phyloP scores from a whole-genome alignment of 2,329 filamentous ascomycete species.

The Epicoccum sorghinum region DNA sequence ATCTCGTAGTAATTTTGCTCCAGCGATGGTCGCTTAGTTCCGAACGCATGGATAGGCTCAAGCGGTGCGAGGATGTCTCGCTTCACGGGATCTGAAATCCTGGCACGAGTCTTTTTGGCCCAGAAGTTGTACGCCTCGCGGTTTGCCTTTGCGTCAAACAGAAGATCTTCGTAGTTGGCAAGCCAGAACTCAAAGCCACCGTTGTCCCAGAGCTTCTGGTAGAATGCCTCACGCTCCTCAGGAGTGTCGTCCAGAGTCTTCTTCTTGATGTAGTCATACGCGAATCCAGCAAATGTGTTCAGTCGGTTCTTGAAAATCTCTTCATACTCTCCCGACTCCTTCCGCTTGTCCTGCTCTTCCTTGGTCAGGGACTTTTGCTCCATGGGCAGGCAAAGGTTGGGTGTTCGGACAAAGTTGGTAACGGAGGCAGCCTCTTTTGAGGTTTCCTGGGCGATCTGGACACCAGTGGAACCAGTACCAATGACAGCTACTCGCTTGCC shows the following conservation, averaged over 20 bases:
- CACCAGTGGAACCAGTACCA: slow-evolving; percentile 68
- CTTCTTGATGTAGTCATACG: slow-evolving; percentile 61
- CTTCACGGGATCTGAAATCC: slow-evolving; percentile 53
- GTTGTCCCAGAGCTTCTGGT: slow-evolving; percentile 49
- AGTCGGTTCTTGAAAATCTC: slow-evolving; percentile 60
- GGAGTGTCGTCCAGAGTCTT: slow-evolving; percentile 57
- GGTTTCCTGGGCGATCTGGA: slow-evolving; percentile 68
- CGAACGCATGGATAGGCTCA: slow-evolving; percentile 53
- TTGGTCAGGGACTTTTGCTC: slow-evolving; percentile 55
- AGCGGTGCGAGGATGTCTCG: slow-evolving; percentile 55
- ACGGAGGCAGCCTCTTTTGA: slow-evolving; percentile 59
- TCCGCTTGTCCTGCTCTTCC: slow-evolving; percentile 58
- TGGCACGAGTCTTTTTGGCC: slow-evolving; percentile 51
- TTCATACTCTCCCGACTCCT: slow-evolving; percentile 45
- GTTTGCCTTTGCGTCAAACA: slow-evolving; percentile 52
- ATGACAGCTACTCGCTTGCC: slow-evolving; percentile 67
- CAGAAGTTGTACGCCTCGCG: slow-evolving; percentile 55
- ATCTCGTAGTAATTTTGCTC: slow-evolving; percentile 57
- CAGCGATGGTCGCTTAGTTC: slow-evolving; percentile 55
- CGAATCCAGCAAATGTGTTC: slow-evolving; percentile 64
- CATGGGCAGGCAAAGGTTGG: slow-evolving; percentile 70
- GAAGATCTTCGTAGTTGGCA: slow-evolving; percentile 50
- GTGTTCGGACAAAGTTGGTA: slow-evolving; percentile 69
- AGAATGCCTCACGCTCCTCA: slow-evolving; percentile 53
- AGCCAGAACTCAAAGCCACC: slow-evolving; percentile 53